Conservation (phyloP, 2,329 filamentous ascomycete species). For the Pseudogymnoascus sp. region DNA sequence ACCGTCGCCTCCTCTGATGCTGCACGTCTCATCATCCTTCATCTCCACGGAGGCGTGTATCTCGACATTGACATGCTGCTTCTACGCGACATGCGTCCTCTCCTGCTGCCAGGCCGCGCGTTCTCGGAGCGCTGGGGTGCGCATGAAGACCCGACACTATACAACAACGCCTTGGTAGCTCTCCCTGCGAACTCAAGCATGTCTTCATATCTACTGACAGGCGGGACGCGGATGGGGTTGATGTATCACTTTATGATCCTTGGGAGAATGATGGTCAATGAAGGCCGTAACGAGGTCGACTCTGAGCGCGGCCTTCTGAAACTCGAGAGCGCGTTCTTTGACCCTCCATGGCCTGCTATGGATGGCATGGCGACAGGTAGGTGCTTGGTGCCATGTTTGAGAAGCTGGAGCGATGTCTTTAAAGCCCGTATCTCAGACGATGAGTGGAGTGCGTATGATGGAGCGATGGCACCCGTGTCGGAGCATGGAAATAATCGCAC, state of each 20-base stretch:
- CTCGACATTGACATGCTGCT: neutral
- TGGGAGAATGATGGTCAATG: neutral
- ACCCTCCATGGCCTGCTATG: neutral
- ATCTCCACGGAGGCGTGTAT: neutral
- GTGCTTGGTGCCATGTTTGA: neutral
- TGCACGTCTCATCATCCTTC: constrained; percentile 1
- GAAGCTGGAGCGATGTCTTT: neutral
- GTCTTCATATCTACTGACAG: neutral
- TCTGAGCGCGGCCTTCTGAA: neutral
- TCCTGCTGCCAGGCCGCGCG: neutral
- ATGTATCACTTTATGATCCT: neutral
- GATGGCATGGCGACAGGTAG: neutral
- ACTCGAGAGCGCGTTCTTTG: neutral
- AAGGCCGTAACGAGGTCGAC: neutral
- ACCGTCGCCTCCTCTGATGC: neutral
- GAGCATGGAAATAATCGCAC: neutral
- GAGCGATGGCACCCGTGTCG: neutral
- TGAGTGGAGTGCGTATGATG: constrained; percentile 2
- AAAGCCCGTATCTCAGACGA: neutral
- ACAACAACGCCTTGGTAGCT: neutral
- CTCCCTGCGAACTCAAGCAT: neutral
- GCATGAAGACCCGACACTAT: neutral
- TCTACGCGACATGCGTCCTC: constrained; percentile 1
- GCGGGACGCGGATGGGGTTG: neutral
- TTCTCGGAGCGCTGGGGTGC: constrained; percentile 1